phyloP scores from a whole-genome alignment of 1,284 basidiomycete species.

The Mixia osmundae region DNA sequence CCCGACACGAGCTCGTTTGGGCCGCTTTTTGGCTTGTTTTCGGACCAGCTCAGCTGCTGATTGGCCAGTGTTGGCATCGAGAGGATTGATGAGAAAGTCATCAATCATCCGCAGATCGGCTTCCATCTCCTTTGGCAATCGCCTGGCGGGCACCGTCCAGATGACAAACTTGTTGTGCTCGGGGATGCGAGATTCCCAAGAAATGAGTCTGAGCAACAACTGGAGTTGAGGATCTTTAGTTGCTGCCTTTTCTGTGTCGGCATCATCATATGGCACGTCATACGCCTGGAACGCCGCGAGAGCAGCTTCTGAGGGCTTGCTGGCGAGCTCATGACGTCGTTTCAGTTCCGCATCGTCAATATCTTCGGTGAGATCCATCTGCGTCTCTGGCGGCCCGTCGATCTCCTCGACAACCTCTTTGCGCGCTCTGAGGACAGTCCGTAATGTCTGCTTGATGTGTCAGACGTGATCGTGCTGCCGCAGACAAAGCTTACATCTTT shows the following conservation, averaged over 20 bases:
- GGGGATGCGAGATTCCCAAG: slow-evolving; percentile 26
- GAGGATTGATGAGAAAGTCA: slow-evolving; percentile 45
- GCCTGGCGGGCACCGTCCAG: slow-evolving; percentile 50
- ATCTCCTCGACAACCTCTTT: slow-evolving; percentile 3
- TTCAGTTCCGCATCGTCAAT: slow-evolving; percentile 7
- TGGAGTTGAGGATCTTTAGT: slow-evolving; percentile 53
- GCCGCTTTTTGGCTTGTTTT: slow-evolving; percentile 32
- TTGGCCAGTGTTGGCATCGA: slow-evolving; percentile 43
- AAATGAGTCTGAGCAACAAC: slow-evolving; percentile 48
- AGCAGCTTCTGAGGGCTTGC: slow-evolving; percentile 39
- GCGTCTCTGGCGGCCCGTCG: slow-evolving; percentile 1
- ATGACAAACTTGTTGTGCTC: slow-evolving; percentile 27
- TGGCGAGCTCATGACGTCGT: slow-evolving; percentile 3
- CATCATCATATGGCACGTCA: slow-evolving; percentile 27
- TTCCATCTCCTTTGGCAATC: slow-evolving; percentile 38
- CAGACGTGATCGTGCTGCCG: neutral
- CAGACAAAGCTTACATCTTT: slow-evolving; percentile 35
- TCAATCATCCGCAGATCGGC: slow-evolving; percentile 42
- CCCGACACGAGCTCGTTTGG: slow-evolving; percentile 12
- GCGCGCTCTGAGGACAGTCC: slow-evolving; percentile 1
- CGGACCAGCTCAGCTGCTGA: slow-evolving; percentile 38
- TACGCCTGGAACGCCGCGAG: slow-evolving; percentile 47
- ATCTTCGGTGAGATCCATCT: slow-evolving; percentile 4
- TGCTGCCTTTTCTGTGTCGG: slow-evolving; percentile 48
- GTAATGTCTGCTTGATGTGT: neutral